These are phyloP conservation scores for Cerrena zonata DNA, from an alignment of 1,284 basidiomycete genomes.

Conservation along the genomic window DNA sequence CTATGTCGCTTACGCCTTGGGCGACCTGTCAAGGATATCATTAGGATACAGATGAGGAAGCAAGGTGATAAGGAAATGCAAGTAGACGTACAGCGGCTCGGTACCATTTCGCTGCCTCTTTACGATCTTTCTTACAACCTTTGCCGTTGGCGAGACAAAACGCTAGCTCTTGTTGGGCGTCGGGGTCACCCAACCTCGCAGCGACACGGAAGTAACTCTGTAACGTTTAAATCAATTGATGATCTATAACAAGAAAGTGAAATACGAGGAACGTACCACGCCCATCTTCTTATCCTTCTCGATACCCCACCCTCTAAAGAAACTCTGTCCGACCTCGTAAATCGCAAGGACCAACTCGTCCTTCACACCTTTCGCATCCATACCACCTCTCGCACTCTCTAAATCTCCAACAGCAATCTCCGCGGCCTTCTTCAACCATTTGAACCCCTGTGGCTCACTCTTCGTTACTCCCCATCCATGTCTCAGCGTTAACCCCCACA, in stretches of 20 bases:
- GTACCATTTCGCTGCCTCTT: conserved; percentile 85
- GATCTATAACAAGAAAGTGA: background rate
- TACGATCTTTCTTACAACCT: conserved; percentile 84
- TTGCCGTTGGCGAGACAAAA: conserved; percentile 83
- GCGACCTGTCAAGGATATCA: too few species aligned
- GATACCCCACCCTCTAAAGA: conserved; percentile 88
- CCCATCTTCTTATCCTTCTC: conserved; percentile 83
- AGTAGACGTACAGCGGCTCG: conserved; percentile 66
- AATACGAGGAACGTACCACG: conserved; percentile 45
- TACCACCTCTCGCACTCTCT: conserved; percentile 45
- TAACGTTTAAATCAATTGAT: background rate
- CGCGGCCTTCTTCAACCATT: conserved; percentile 78
- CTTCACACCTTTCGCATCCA: conserved; percentile 39
- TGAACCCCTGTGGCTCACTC: conserved; percentile 74
- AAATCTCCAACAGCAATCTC: conserved; percentile 77
- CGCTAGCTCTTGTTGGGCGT: conserved; percentile 80
- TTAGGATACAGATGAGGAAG: conserved; percentile 22
- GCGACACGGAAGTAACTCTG: conserved; percentile 83
- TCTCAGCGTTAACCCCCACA: conserved; percentile 84
- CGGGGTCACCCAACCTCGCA: conserved; percentile 77
- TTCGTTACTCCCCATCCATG: conserved; percentile 85
- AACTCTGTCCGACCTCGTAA: conserved; percentile 89
- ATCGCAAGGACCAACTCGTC: conserved; percentile 82
- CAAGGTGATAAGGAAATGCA: conserved; percentile 1
- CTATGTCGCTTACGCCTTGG: conserved; percentile 75